Base-by-base conservation (phyloP, 257 asterid species). In the Ajuga chamaepitys region DNA sequence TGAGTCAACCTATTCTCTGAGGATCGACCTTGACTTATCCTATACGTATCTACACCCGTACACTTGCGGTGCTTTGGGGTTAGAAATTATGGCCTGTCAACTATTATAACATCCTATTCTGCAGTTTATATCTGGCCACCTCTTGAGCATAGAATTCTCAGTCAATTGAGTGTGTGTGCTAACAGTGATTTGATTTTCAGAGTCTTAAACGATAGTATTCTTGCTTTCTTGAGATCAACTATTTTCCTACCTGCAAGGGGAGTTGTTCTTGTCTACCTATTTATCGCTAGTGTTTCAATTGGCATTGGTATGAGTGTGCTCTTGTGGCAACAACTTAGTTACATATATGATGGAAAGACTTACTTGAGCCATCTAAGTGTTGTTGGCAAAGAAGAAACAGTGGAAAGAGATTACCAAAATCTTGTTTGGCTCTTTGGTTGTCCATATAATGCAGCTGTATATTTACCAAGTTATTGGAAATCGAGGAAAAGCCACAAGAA, bases 251-350 rank as follows among this genome's bases (percentile, higher is more conserved):
- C 95, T 0, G 81, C 84, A 4, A 87, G 91, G 79, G 99, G 91
- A 54, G 72, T 89, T 62, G 81, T 87, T 74, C 94, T 89, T 9
- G 80, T 87, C 32, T 87, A 89, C 84, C 82, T 89, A 35, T 85
- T 84, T 66, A 78, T 93, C 13, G 78, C 94, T 59, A 89, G 97
- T 74, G 70, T 86, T 53, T 81, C 97, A 14, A 83, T 93, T 61
- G 87, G 83, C 74, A 76, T 80, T 64, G 97, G 98, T 37, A 75
- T 93, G 75, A 69, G 80, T 51, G 83, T 87, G 72, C 87, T 93
- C 60, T 79, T 93, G 66, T 93, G 94, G 94, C 97, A 89, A 79
- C 97, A 89, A 80, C 95, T 93, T 40, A 77, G 80, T 64, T 93
- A 78, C 79, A 85, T 93, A 59, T 93, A 89, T 42, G 80, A 70